Evolutionary conservation across 1,284 basidiomycete species (phyloP), one percentile per base, ranked within the genome.

Genomic region (Ustilago shanxiensis): DNA sequence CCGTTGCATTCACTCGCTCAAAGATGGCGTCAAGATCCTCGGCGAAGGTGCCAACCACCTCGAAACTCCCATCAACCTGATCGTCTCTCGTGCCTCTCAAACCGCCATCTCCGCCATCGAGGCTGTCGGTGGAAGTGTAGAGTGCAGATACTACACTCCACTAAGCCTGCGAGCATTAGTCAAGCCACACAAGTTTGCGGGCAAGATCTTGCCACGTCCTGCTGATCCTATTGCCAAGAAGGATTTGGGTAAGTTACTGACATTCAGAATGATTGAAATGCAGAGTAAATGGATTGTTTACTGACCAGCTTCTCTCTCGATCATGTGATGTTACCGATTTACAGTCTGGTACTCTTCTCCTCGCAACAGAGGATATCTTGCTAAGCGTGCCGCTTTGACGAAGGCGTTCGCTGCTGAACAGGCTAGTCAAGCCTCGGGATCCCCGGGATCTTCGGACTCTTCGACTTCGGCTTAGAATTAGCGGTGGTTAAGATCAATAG

Each of bases 71-170:
- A 89, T 99, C 28, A 91, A 94, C 82, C 90, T 99, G 53, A 90
- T 91, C 20, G 90, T 95, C 33, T 94, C 95, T 4, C 90, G 93
- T 66, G 96, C 94, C 16, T 95, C 94, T 7, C 91, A 93, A 84
- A 90, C 90, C 54, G 95, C 96, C 1, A 95, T 98, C 59, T 87
- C 90, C 56, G 93, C 94, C 0, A 90, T 99, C 63, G 93, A 98
- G 83, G 88, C 88, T 11, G 89, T 89, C 4, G 94, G 95, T 18
- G 97, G 96, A 20, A 90, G 90, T 53, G 91, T 98, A 24, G 91
- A 93, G 56, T 95, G 95, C 88, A 92, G 94, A 81, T 98, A 95
- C 86, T 96, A 98, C 88, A 99, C 98, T 86, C 88, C 90, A 11
- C 89, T 96, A 54, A 91, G 93, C 0, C 88, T 99, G 55, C 89